Evolutionary conservation across 176 grass and related monocot genomes (phyloP), one percentile per base, ranked within the genome.

Genomic region (Oryza nivara): DNA sequence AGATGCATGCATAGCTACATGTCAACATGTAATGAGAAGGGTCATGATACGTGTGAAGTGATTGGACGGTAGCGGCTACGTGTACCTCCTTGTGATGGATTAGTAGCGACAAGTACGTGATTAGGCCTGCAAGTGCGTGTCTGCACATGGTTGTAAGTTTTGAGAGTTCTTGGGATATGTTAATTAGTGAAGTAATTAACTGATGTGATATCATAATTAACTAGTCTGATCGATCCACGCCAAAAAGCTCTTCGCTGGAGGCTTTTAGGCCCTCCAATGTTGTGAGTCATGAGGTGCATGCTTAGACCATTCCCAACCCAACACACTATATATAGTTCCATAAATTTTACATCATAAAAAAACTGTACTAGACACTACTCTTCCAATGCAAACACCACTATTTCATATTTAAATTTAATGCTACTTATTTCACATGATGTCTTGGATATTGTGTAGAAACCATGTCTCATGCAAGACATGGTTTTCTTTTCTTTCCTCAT

Each of bases 71-170:
- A 38, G 79, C 52, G 17, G 70, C 22, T 3, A 14, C 72, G 16
- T 45, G 28, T 25, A 72, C 44, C 5, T 46, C 12, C 22, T 47
- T 26, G 14, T 8, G 6, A 60, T 38, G 30, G 49, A 58, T 60
- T 60, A 76, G 52, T 20, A 20, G 58, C n/a, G 22, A 72, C 11
- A 16, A 16, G 70, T 6, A 72, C 40, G 40, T n/a, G 72, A 67
- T 40, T 9, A 48, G 9, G 73, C 82, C 35, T 67, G 40, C 40
- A 67, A 5, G 65, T 20, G 70, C 5, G 12, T 73, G 65, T 49
- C n/a, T 3, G 46, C 78, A 81, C 78, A 69, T 87, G 78, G 78
- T 48, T 48, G 17, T 72, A 87, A 28, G 78, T 82, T 82, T 70
- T 20, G 32, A 82, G 36, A 38, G 34, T 9, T 75, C 25, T 87